Evolutionary conservation across 2,329 filamentous ascomycete genomes (phyloP), one percentile per base, ranked within the genome.

Genomic region (Neonectria hederae): DNA sequence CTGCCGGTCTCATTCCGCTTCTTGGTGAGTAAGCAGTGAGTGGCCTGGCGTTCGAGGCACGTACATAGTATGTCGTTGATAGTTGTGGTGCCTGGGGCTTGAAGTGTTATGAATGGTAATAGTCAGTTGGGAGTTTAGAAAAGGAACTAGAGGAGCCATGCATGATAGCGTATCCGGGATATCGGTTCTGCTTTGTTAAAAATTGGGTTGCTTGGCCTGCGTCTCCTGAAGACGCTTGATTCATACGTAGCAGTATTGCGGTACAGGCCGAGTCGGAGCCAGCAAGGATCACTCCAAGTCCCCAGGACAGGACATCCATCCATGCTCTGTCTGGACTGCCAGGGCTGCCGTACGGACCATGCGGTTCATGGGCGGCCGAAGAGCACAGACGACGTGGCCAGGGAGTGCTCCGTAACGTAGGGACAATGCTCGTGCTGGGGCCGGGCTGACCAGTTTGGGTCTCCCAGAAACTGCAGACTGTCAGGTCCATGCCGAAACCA

Each of bases 401-500:
- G 26, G 61, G 51, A 54, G 24, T 8, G n/a, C n/a, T n/a, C n/a
- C n/a, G n/a, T n/a, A n/a, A n/a, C 24, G 28, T 26, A 17, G 24
- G 30, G 30, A 32, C 30, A 32, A 32, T 32, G 30, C 11, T 32
- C 30, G 9, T 54, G 21, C 43, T 30, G 32, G 48, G 55, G 40
- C 46, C n/a, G n/a, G n/a, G n/a, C n/a, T n/a, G n/a, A n/a, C n/a
- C n/a, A n/a, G n/a, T n/a, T n/a, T n/a, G n/a, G n/a, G n/a, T n/a
- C n/a, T n/a, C n/a, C n/a, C n/a, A n/a, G n/a, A n/a, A n/a, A n/a
- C 13, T 14, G 42, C 35, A 48, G 32, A 54, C 30, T 59, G 55
- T 59, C 40, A 54, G 45, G 45, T 22, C 35, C 24, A 59, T 59
- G 51, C 55, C 49, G 49, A 63, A 63, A 63, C 55, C 30, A 43